phyloP scores from a whole-genome alignment of 1,139 yeast species.

The Arxiozyma heterogenica region DNA sequence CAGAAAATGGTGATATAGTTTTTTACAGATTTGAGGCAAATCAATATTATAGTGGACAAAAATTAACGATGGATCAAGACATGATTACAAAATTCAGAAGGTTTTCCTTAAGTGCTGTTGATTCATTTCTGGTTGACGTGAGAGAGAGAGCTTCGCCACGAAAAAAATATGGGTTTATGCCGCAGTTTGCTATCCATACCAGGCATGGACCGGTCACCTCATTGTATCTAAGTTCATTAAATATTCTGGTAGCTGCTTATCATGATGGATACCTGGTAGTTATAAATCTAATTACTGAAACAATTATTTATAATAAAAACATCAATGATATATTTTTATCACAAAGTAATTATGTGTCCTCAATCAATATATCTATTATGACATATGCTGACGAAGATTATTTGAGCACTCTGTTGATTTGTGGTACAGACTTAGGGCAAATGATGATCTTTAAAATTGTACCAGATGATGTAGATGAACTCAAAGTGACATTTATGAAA shows the following conservation, averaged over 20 bases:
- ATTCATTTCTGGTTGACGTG: slow-evolving; percentile 30
- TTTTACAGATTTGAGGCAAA: slow-evolving; percentile 68
- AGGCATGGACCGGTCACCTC: slow-evolving; percentile 45
- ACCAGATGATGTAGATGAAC: slow-evolving; percentile 63
- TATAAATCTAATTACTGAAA: slow-evolving; percentile 49
- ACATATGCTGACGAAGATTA: slow-evolving; percentile 53
- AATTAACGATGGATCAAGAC: slow-evolving; percentile 18
- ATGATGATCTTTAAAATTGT: slow-evolving; percentile 55
- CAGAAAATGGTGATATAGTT: slow-evolving; percentile 63
- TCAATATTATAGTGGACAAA: slow-evolving; percentile 31
- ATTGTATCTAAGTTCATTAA: slow-evolving; percentile 60
- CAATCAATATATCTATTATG: slow-evolving; percentile 65
- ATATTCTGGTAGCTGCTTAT: slow-evolving; percentile 79
- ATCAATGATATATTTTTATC: slow-evolving; percentile 20
- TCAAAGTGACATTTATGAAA: slow-evolving; percentile 49
- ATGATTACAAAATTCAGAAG: slow-evolving; percentile 27
- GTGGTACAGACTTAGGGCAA: slow-evolving; percentile 81
- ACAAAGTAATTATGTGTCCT: slow-evolving; percentile 38
- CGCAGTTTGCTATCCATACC: slow-evolving; percentile 46
- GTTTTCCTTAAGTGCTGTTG: slow-evolving; percentile 24
- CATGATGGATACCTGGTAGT: slow-evolving; percentile 65
- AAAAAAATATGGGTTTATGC: slow-evolving; percentile 59
- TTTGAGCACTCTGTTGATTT: slow-evolving; percentile 60
- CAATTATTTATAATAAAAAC: slow-evolving; percentile 51
- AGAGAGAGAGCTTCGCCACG: slow-evolving; percentile 35